Conservation (phyloP, 176 grass and related monocot genomes). For the Phragmites australis region DNA sequence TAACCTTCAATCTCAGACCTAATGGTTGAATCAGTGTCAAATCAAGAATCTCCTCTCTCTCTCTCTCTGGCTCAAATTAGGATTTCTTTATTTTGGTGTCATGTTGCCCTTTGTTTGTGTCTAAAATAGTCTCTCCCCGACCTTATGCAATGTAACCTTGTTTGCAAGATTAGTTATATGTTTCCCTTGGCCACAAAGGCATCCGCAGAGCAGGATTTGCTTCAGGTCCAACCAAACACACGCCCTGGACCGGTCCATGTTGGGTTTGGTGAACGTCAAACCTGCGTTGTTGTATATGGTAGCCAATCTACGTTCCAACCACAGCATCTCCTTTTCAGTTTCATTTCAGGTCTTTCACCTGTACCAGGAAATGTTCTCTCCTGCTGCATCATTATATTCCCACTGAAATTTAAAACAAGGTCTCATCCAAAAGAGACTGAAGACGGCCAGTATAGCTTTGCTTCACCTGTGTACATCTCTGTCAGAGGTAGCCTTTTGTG, state of each 20-base stretch:
- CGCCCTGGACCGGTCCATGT: neutral
- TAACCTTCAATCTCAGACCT: slow-evolving; percentile 7
- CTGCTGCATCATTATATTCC: neutral
- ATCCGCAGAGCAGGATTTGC: slow-evolving; percentile 27
- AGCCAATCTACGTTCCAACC: slow-evolving; percentile 44
- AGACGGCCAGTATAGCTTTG: neutral
- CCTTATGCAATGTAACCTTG: slow-evolving; percentile 11
- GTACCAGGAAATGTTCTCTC: neutral
- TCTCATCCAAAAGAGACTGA: neutral
- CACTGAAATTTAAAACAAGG: neutral
- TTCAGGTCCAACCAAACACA: slow-evolving; percentile 58
- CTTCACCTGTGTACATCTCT: neutral
- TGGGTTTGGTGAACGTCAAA: slow-evolving; percentile 58
- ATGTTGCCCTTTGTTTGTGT: neutral
- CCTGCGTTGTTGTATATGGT: neutral
- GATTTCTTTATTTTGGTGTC: neutral
- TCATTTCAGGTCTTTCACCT: neutral
- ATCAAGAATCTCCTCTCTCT: neutral
- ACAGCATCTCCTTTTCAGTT: neutral
- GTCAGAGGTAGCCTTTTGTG: slow-evolving; percentile 13
- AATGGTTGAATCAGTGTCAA: slow-evolving; percentile 43
- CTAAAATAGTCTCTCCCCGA: neutral
- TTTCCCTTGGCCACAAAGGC: slow-evolving; percentile 46
- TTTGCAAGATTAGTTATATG: slow-evolving; percentile 7
- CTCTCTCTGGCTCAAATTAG: neutral